Conservation (phyloP, 108 stramenopile species). For the Nannochloropsis granulata region DNA sequence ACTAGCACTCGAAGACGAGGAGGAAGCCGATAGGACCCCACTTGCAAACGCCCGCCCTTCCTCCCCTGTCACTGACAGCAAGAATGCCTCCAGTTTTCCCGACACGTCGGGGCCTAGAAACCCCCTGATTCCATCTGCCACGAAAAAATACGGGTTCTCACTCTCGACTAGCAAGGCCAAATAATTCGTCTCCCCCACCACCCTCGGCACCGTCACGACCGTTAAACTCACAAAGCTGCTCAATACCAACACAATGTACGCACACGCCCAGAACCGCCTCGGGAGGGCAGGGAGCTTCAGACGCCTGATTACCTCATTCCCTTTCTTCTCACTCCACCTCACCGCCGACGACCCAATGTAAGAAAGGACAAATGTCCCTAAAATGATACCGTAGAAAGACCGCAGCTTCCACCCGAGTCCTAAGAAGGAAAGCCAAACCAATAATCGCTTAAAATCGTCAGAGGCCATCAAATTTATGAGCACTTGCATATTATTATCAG, state of each 20-base stretch:
- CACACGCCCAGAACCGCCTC: neutral
- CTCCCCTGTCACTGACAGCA: constrained; percentile 23
- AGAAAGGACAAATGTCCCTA: constrained; percentile 18
- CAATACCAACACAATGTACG: neutral
- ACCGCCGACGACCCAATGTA: constrained; percentile 19
- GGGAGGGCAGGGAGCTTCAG: neutral
- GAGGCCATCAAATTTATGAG: neutral
- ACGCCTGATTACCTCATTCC: neutral
- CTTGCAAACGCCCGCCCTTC: constrained; percentile 13
- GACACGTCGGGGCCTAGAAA: neutral
- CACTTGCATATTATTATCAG: neutral
- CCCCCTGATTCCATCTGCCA: neutral
- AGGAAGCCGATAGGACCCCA: neutral
- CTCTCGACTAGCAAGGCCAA: neutral
- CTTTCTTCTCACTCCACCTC: constrained; percentile 2
- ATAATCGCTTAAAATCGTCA: neutral
- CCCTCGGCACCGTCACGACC: neutral
- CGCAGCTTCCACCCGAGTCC: neutral
- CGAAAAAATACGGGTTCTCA: neutral
- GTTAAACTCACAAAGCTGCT: neutral
- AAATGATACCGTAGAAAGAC: constrained; percentile 22
- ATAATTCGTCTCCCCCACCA: neutral
- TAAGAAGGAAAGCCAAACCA: constrained; percentile 10
- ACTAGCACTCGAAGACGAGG: neutral
- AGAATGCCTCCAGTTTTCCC: constrained; percentile 13